Evolutionary conservation across 2,329 filamentous ascomycete genomes (phyloP), one percentile per base, ranked within the genome.

Genomic region (Aspergillus versicolor): DNA sequence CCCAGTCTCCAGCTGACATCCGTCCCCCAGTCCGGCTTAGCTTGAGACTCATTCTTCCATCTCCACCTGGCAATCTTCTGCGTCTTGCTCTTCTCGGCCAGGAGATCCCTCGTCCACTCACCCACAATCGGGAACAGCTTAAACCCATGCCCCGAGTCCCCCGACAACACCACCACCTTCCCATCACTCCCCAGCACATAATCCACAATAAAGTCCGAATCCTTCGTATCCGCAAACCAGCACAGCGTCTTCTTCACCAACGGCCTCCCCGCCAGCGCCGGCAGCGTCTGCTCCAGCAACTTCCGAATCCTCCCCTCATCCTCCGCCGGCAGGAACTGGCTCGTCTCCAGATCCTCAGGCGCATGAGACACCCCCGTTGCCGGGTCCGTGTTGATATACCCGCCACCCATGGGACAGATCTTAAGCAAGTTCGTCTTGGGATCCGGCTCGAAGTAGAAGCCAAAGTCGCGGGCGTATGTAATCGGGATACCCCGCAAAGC

Each of bases 391-490:
- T 84, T 82, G 49, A 77, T 75, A 60, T 77, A 85, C 0, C 84
- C 85, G 0, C 79, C 82, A 2, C 83, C 83, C 67, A 82, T 78
- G 0, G 83, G 82, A 62, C 84, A 87, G 9, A 88, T 65, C 70
- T 88, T 88, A 43, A 88, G 70, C 4, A 86, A 68, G 21, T 79
- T 78, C 0, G 84, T 86, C 59, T 78, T 75, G 0, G 77, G 80
- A 61, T 88, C 85, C 0, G 85, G 84, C 67, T 88, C 85, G 56
- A 88, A 88, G 71, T 86, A 84, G 74, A 88, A 88, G 0, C 84
- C 84, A 0, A 87, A 72, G 59, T 88, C 85, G 2, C 85, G 79
- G 1, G 81, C 81, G 52, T 86, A 85, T 0, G 81, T 84, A 0
- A 86, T 82, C 0, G 85, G 85, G 11, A 88, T 83, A 2, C 82